These are phyloP conservation scores for Podospora appendiculata DNA, from an alignment of 495 filamentous ascomycete genomes.

Conservation along the genomic window DNA sequence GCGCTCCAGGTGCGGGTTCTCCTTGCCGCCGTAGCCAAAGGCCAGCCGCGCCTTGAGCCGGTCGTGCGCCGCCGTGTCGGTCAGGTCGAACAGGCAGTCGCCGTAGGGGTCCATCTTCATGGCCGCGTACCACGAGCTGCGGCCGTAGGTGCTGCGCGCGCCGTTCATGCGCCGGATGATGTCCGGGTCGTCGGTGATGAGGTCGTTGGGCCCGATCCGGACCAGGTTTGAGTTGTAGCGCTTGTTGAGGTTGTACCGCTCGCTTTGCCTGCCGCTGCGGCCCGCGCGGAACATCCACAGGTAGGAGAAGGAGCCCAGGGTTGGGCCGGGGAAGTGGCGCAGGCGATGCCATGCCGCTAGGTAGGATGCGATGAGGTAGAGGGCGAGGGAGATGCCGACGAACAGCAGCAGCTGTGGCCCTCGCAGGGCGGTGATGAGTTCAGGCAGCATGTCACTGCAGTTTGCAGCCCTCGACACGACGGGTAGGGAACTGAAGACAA, in stretches of 20 bases:
- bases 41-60: constrained; percentile 28
- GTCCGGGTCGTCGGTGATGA: constrained; percentile 30
- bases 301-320: constrained; percentile 24
- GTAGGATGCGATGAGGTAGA: constrained; percentile 9
- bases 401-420: background rate
- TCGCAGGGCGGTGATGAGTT: too few species aligned
- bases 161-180: constrained; percentile 24
- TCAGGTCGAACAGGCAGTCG: constrained; percentile 30
- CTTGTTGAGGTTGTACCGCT: background rate
- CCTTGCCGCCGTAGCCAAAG: constrained; percentile 42
- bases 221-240: constrained; percentile 33
- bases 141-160: constrained; percentile 25
- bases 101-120: constrained; percentile 26
- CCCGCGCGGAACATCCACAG: constrained; percentile 13
- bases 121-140: constrained; percentile 23
- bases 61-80: constrained; percentile 33
- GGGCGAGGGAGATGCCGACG: background rate
- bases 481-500: too few species aligned
- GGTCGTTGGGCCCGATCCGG: constrained; percentile 46
- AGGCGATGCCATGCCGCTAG: constrained; percentile 13
- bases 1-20: constrained; percentile 36
- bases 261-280: background rate
- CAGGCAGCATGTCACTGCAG: too few species aligned
- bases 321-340: constrained; percentile 18
- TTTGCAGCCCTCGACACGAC: too few species aligned